Conservation (phyloP, 345 rosid genomes). For the Litchi chinensis region DNA sequence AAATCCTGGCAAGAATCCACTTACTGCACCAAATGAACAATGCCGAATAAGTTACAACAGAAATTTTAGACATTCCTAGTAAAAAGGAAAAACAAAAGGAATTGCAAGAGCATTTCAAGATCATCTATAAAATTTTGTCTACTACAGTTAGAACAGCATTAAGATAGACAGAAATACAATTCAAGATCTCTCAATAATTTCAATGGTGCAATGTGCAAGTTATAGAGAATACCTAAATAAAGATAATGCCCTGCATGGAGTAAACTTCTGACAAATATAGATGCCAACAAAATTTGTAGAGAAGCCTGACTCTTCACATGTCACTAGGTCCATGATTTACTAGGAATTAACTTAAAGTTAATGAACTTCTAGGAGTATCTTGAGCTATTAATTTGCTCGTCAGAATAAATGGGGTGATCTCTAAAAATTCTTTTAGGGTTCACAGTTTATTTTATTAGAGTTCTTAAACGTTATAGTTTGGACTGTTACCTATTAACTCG, state of each 20-base stretch:
- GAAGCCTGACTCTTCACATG: background rate
- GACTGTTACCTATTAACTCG: background rate
- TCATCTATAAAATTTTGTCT: background rate
- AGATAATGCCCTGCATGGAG: background rate
- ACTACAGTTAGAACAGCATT: background rate
- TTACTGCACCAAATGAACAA: conserved; percentile 3
- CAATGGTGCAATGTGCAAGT: background rate
- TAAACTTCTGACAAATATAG: background rate
- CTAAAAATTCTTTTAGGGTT: background rate
- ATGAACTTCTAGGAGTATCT: background rate
- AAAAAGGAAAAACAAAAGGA: background rate
- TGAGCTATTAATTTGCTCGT: no score
- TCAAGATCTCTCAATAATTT: background rate
- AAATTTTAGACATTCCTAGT: background rate
- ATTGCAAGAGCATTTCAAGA: background rate
- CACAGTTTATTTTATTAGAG: background rate
- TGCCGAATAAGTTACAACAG: background rate
- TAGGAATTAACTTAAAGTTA: background rate
- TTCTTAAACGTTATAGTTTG: background rate
- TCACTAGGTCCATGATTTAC: background rate
- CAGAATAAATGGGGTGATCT: no score
- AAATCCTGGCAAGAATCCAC: conserved; percentile 16
- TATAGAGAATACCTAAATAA: background rate
- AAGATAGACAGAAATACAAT: background rate
- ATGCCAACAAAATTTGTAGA: background rate